Conservation (phyloP, 73 alveolate genomes). For the Tetrahymena elliotti region DNA sequence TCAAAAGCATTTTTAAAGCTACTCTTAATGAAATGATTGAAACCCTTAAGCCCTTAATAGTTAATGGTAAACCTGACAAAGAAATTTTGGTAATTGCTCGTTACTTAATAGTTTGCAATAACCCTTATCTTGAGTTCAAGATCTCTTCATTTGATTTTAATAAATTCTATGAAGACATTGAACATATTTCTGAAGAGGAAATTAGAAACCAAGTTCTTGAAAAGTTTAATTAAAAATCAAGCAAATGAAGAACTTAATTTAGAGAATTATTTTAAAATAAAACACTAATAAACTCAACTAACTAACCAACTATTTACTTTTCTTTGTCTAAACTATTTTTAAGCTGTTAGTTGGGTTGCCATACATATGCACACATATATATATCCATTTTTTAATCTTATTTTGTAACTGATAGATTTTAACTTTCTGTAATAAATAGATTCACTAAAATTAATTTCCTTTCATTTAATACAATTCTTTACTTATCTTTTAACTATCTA, state of each 20-base stretch:
- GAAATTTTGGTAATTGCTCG: background rate
- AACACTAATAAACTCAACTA: background rate
- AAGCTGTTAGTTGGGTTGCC: background rate
- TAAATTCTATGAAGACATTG: slow-evolving; percentile 32
- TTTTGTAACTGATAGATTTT: background rate
- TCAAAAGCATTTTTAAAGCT: slow-evolving; percentile 29
- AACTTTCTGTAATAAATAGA: too few species aligned
- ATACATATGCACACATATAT: background rate
- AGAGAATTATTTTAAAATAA: background rate
- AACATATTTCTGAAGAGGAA: background rate
- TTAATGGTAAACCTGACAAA: slow-evolving; percentile 6
- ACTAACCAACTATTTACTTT: background rate
- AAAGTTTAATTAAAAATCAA: background rate
- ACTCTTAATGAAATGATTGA: slow-evolving; percentile 16
- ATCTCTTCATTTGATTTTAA: slow-evolving; percentile 28
- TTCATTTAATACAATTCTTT: too few species aligned
- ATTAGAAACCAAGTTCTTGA: slow-evolving; percentile 8
- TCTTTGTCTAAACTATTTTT: background rate
- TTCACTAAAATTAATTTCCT: background rate
- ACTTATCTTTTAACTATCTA: too few species aligned
- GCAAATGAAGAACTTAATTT: background rate
- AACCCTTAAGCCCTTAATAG: background rate
- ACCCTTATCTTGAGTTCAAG: slow-evolving; percentile 39
- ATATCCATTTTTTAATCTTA: background rate
- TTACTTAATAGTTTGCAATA: slow-evolving; percentile 23